phyloP scores from a whole-genome alignment of 805 yeast genomes.

The Candida piceae region DNA sequence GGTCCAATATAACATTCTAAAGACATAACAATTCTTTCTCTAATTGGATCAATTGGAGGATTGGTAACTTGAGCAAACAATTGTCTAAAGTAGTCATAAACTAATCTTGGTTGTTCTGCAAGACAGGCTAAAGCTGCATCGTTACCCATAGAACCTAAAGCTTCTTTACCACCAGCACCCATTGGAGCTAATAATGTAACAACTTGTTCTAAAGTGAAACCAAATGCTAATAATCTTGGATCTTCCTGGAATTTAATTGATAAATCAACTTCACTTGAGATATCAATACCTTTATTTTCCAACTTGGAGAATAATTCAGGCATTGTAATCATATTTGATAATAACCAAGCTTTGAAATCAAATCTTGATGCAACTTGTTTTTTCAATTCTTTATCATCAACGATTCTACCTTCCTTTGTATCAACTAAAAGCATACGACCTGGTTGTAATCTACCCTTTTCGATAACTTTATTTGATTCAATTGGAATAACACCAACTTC shows the following conservation, averaged over 20 bases:
- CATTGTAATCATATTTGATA: constrained; percentile 80
- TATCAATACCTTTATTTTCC: constrained; percentile 32
- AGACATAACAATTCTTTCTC: constrained; percentile 96
- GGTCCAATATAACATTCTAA: constrained; percentile 96
- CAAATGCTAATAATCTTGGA: constrained; percentile 79
- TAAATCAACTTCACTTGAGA: constrained; percentile 23
- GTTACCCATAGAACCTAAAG: constrained; percentile 98
- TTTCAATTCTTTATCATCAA: constrained; percentile 89
- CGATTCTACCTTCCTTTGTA: constrained; percentile 87
- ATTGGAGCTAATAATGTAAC: constrained; percentile 82
- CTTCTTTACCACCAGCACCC: constrained; percentile 90
- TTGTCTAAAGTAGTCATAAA: constrained; percentile 93
- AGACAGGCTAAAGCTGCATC: constrained; percentile 94
- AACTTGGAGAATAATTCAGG: constrained; percentile 67
- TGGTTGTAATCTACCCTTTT: constrained; percentile 92
- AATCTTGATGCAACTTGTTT: constrained; percentile 69
- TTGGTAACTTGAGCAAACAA: constrained; percentile 97
- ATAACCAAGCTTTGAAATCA: constrained; percentile 92
- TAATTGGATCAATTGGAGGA: constrained; percentile 97
- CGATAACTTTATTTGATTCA: constrained; percentile 73
- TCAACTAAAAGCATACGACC: constrained; percentile 96
- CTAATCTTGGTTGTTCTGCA: constrained; percentile 83
- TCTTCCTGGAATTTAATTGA: constrained; percentile 63
- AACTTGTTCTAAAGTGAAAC: constrained; percentile 92
- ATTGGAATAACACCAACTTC: constrained; percentile 96